Percentiles rank a stretch among this genome's conserved stretches.
Evolutionary conservation across 2,329 filamentous ascomycete genomes (phyloP).

Genomic region (Aspergillus glaucus): DNA sequence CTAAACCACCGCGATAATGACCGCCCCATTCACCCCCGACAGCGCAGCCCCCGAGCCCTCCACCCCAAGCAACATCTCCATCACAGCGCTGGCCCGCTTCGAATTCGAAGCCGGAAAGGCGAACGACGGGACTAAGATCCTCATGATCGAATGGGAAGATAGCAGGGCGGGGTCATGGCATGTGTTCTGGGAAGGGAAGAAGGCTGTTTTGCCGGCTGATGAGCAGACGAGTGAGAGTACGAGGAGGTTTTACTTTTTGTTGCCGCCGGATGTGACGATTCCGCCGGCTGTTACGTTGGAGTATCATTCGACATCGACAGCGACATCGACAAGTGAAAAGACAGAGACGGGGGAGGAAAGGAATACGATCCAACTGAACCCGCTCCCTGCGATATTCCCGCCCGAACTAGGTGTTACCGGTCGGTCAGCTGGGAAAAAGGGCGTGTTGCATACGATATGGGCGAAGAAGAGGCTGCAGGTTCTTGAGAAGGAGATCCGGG

Average conservation of each 20-base stretch:
- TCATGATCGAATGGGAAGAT: slow-evolving; percentile 89
- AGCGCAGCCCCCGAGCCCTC: slow-evolving; percentile 26
- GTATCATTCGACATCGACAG: slow-evolving; percentile 32
- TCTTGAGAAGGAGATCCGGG: slow-evolving; percentile 68
- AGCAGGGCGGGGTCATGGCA: slow-evolving; percentile 60
- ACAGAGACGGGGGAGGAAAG: slow-evolving; percentile 11
- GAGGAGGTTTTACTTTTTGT: slow-evolving; percentile 70
- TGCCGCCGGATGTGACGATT: slow-evolving; percentile 65
- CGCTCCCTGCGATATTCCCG: slow-evolving; percentile 80
- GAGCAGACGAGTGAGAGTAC: slow-evolving; percentile 50
- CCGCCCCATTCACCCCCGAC: slow-evolving; percentile 25
- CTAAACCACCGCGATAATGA: slow-evolving; percentile 7
- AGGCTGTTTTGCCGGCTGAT: slow-evolving; percentile 60
- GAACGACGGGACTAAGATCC: slow-evolving; percentile 79
- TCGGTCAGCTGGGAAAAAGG: slow-evolving; percentile 63
- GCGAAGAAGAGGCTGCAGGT: slow-evolving; percentile 73
- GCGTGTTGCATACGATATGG: slow-evolving; percentile 85
- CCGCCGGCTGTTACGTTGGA: slow-evolving; percentile 66
- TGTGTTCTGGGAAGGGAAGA: slow-evolving; percentile 78
- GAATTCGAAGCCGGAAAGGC: slow-evolving; percentile 74
- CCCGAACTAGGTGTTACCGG: slow-evolving; percentile 64
- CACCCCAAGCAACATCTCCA: slow-evolving; percentile 26
- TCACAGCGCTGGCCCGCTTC: slow-evolving; percentile 69
- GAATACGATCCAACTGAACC: slow-evolving; percentile 60
- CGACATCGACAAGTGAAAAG: slow-evolving; percentile 1